Conservation (phyloP, 345 rosid species). For the Populus pruinosa region DNA sequence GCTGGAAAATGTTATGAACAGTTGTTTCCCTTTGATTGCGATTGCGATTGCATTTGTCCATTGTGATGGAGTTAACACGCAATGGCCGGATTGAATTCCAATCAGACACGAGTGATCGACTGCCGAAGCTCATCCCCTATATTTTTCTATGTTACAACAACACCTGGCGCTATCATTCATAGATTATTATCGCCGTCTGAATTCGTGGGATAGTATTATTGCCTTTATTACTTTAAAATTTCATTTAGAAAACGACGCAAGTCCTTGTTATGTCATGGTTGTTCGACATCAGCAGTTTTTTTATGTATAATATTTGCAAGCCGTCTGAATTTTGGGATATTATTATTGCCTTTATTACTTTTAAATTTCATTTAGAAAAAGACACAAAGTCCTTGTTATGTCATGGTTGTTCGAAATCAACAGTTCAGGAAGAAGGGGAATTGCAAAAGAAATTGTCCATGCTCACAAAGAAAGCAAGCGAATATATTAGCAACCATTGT, state of each 20-base stretch:
- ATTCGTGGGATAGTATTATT: neutral
- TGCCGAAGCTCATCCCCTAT: neutral
- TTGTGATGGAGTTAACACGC: neutral
- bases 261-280: conserved; percentile 11
- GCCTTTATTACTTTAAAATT: neutral
- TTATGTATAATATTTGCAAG: neutral
- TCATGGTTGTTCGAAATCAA: conserved; percentile 13
- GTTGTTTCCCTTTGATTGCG: neutral
- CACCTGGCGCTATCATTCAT: conserved; percentile 12
- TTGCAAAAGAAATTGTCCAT: neutral
- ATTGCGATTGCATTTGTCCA: neutral
- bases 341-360: neutral
- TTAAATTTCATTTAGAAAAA: neutral
- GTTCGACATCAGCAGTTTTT: neutral
- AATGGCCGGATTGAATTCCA: neutral
- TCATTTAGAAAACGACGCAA: neutral
- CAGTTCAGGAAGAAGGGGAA: neutral
- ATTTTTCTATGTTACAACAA: neutral
- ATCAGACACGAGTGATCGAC: neutral
- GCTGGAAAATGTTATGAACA: neutral
- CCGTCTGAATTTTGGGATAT: conserved; percentile 7
- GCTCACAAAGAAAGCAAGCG: conserved; percentile 2
- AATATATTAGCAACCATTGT: neutral
- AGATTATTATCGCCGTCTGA: conserved; percentile 14
- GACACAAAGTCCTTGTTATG: neutral